Conservation (phyloP, 371 early-diverging fungal genomes). For the Haplosporangium sp. region DNA sequence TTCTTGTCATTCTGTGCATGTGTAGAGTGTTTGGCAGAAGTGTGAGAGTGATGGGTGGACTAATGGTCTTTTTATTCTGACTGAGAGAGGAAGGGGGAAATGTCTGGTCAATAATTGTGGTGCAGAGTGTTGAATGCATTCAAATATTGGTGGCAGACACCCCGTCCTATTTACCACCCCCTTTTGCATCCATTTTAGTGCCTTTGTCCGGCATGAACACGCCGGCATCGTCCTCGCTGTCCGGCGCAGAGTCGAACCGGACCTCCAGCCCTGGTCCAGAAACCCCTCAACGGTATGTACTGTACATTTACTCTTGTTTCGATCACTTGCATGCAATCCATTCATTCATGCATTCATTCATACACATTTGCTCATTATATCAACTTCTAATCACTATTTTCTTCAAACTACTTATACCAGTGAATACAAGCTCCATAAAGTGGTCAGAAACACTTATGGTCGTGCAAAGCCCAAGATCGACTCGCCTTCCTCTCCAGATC, state of each 20-base stretch:
- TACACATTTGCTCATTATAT: too few relatives aligned
- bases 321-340: not conserved
- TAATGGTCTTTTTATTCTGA: not conserved
- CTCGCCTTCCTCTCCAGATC: slow-evolving; percentile 15
- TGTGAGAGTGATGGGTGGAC: not conserved
- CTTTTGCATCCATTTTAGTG: not conserved
- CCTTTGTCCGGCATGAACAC: slow-evolving; percentile 11
- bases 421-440: slow-evolving; percentile 31
- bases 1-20: slow-evolving; percentile 15
- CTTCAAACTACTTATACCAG: slow-evolving; percentile 2
- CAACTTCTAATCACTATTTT: too few relatives aligned
- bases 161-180: too few relatives aligned
- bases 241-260: slow-evolving; percentile 4
- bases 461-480: slow-evolving; percentile 2
- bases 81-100: not conserved
- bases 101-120: not conserved
- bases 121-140: not conserved
- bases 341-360: too few relatives aligned
- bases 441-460: slow-evolving; percentile 42
- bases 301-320: not conserved
- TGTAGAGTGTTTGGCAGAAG: not conserved
- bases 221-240: slow-evolving; percentile 17
- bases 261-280: slow-evolving; percentile 12
- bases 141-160: too few relatives aligned
- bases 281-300: not conserved